Conservation (phyloP, 345 rosid genomes). For the Euphorbia tirucalli region DNA sequence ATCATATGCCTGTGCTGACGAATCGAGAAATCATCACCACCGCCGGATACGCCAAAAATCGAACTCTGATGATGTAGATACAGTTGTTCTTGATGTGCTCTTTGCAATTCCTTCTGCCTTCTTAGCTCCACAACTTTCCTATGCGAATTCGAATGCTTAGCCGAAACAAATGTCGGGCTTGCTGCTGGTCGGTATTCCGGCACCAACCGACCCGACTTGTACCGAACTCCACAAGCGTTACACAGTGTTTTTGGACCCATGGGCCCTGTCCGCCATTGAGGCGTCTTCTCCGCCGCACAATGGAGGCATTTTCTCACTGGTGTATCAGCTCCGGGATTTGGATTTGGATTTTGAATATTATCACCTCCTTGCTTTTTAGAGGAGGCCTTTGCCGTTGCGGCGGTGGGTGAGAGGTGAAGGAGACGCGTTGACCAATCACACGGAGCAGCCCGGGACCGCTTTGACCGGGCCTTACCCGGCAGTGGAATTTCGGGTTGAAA, state of each 20-base stretch:
- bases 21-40: constrained; percentile 50
- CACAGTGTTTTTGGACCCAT: constrained; percentile 74
- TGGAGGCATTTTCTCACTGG: constrained; percentile 51
- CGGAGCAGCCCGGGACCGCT: constrained; percentile 61
- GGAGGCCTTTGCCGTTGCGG: neutral
- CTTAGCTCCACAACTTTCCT: constrained; percentile 76
- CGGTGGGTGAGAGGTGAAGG: constrained; percentile 38
- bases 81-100: constrained; percentile 43
- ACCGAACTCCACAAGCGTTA: constrained; percentile 79
- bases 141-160: constrained; percentile 75
- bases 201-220: constrained; percentile 71
- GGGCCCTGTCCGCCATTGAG: constrained; percentile 82
- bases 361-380: constrained; percentile 27
- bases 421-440: constrained; percentile 75
- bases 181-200: constrained; percentile 79
- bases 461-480: constrained; percentile 65
- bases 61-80: constrained; percentile 45
- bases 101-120: constrained; percentile 54
- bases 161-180: constrained; percentile 59
- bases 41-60: constrained; percentile 46
- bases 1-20: constrained; percentile 48
- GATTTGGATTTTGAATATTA: neutral
- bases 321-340: constrained; percentile 13
- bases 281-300: constrained; percentile 68
- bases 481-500: constrained; percentile 50